Conservation (phyloP, 371 early-diverging fungal genomes). For the Rhizopus delemar region DNA sequence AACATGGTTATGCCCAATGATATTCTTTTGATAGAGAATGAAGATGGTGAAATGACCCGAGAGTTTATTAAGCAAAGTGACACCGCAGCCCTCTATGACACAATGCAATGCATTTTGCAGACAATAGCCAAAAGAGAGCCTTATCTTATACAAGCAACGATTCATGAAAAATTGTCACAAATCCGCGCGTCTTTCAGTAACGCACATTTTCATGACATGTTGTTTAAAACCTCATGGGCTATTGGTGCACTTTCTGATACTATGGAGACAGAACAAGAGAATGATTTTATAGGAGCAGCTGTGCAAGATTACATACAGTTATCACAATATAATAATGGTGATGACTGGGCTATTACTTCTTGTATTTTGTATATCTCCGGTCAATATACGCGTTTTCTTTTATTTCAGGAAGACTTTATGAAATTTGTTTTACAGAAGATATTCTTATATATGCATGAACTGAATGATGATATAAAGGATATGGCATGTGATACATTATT, state of each 20-base stretch:
- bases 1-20: conserved; percentile 97
- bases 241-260: conserved; percentile 95
- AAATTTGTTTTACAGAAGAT: conserved; percentile 96
- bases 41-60: conserved; percentile 98
- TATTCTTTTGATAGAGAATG: conserved; percentile 96
- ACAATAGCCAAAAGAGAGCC: conserved; percentile 91
- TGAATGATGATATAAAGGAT: conserved; percentile 94
- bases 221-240: conserved; percentile 97
- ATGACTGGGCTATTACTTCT: conserved; percentile 97
- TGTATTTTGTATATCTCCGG: conserved; percentile 98
- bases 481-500: conserved; percentile 99
- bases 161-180: conserved; percentile 61
- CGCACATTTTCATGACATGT: conserved; percentile 71
- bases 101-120: conserved; percentile 94
- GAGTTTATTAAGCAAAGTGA: conserved; percentile 98
- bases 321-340: conserved; percentile 88
- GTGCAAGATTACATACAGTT: conserved; percentile 87
- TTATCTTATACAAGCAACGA: conserved; percentile 57
- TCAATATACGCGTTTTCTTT: conserved; percentile 96
- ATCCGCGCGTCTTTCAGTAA: not conserved
- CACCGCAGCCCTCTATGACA: conserved; percentile 94
- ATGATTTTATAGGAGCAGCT: conserved; percentile 85
- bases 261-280: conserved; percentile 87
- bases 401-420: conserved; percentile 94
- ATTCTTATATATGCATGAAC: conserved; percentile 97